Evolutionary conservation across 768 basidiomycete genomes (phyloP), one percentile per base, ranked within the genome.

Genomic region (Hydnomerulius pinastri): DNA sequence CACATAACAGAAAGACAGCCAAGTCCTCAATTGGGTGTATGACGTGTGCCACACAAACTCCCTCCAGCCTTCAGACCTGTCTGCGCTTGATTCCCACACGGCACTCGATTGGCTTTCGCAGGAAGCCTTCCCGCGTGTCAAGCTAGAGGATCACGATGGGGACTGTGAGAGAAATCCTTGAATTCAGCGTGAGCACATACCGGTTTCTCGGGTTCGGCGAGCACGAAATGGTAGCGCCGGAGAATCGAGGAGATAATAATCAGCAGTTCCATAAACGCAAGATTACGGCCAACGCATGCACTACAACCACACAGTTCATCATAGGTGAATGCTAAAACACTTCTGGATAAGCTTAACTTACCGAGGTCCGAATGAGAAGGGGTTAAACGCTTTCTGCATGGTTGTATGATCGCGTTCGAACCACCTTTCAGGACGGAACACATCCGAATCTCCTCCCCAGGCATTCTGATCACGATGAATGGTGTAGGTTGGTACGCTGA

Each of bases 321-420:
- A 51, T 41, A 48, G 37, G 40, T 54, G 49, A 28, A 39, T 11
- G 23, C 45, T 12, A 10, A 9, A 29, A 21, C 25, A 33, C 11
- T 29, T 2, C 18, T 11, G 24, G 3, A 32, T 30, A 36, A 21
- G 8, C 70, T 46, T 60, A 21, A 8, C 70, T 46, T 60, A 84
- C 85, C 88, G 76, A 13, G 92, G 92, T 2, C 92, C 92, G 52
- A 80, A 80, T 1, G 88, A 91, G 66, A 92, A 94, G 0, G 90
- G 88, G 58, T 94, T 94, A 66, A 93, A 94, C 0, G 85, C 77
- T 65, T 79, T 83, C 59, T 87, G 80, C 10, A 88, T 81, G 24
- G 68, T 69, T 15, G 74, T 76, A 54, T 77, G 68, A 61, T 89
- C 82, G 38, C 76, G 70, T 60, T 90, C 90, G 54, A 92, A 82